Evolutionary conservation across 192 early-diverging fungal species (phyloP), one percentile per base, ranked within the genome.

Genomic region (Hyaloraphidium curvatum): DNA sequence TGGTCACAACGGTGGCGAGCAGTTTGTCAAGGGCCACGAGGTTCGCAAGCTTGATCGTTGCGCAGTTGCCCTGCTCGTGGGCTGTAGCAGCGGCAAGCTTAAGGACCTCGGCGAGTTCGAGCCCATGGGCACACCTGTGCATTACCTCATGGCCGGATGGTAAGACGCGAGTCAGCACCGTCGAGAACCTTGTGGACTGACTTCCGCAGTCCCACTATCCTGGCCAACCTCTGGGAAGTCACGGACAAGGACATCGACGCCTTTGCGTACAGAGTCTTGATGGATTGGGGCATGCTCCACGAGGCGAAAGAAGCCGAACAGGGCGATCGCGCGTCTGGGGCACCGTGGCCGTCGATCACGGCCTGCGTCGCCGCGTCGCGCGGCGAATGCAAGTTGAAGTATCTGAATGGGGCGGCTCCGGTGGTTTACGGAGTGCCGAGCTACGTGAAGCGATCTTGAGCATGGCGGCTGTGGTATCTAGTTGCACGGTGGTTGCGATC

Each of bases 171-270:
- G n/a, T n/a, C n/a, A n/a, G n/a, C n/a, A n/a, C n/a, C n/a, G n/a
- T n/a, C n/a, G n/a, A n/a, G n/a, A n/a, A n/a, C n/a, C n/a, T n/a
- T n/a, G n/a, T n/a, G n/a, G n/a, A n/a, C n/a, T n/a, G 7, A 22
- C 7, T 48, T 51, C 21, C 31, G 13, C 55, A 76, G 84, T 56
- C 86, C 84, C 2, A 72, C 87, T 0, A 58, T 99, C 0, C 82
- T 92, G 1, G 89, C 83, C 19, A 99, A 93, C 52, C 67, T 99
- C 22, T 99, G 95, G 95, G 95, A 99, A 64, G 89, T 99, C 3
- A 95, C 91, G 1, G 95, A 99, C 62, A 72, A 78, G 56, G 91
- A 94, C 59, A 84, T 99, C 57, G 95, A 99, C 61, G 74, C 81
- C 11, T 89, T 92, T 55, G 82, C 82, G 1, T 74, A 75, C 22